Evolutionary conservation across 2,329 filamentous ascomycete genomes (phyloP).

Genomic region (Colletotrichum lindemuthianum): DNA sequence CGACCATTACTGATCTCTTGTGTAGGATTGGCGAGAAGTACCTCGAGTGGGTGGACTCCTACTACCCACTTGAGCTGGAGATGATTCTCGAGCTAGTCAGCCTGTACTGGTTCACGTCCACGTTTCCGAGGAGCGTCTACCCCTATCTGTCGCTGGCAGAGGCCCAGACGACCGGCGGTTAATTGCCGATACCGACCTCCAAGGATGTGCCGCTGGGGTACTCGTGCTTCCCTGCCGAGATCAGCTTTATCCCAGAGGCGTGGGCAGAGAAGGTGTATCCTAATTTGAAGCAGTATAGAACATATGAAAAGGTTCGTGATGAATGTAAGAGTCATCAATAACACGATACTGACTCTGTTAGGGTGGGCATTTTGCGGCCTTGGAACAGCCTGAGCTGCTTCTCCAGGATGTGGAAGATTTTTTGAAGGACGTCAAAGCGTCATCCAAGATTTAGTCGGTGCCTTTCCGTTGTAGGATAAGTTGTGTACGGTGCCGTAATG

Average conservation of each 20-base stretch:
- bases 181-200: constrained; percentile 41
- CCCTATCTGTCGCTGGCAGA: constrained; percentile 50
- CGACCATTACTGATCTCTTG: constrained; percentile 49
- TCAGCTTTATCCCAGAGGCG: constrained; percentile 48
- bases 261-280: constrained; percentile 43
- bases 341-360: not conserved
- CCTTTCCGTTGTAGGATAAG: too few species aligned
- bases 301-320: constrained; percentile 16
- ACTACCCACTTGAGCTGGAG: constrained; percentile 47
- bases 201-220: constrained; percentile 56
- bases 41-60: constrained; percentile 60
- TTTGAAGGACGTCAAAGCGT: not conserved
- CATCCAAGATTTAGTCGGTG: constrained; percentile 8
- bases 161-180: not conserved
- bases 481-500: too few species aligned
- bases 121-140: constrained; percentile 58
- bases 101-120: constrained; percentile 66
- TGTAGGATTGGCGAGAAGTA: constrained; percentile 66
- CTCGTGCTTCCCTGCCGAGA: constrained; percentile 55
- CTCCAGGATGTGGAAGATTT: constrained; percentile 26
- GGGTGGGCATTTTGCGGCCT: constrained; percentile 27
- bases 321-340: fast-evolving
- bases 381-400: constrained; percentile 33
- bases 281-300: constrained; percentile 33
- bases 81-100: constrained; percentile 60